A percentile compares a stretch with the other conserved stretches of the same genome.
Evolutionary conservation across 1,284 basidiomycete species (phyloP).

Genomic region (Austropuccinia psidii): DNA sequence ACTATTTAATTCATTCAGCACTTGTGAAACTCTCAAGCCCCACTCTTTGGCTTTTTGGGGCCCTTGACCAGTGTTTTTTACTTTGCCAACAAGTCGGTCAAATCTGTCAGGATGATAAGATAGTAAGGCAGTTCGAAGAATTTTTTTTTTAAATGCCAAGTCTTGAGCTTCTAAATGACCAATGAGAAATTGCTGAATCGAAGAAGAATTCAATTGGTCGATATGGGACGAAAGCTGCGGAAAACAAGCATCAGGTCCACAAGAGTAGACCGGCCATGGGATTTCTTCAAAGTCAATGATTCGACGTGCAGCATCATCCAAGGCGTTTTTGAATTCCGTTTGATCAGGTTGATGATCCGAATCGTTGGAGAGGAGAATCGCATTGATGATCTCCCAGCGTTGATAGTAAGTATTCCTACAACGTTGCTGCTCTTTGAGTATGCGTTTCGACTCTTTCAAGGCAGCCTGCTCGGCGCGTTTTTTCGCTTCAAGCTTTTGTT

Average conservation of each 20-base stretch:
- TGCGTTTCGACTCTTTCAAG: background rate
- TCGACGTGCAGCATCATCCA: background rate
- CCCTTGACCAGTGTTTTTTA: conserved; percentile 11
- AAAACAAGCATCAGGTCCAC: background rate
- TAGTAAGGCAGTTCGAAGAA: background rate
- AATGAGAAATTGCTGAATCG: conserved; percentile 2
- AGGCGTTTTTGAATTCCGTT: background rate
- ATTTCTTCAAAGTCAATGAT: conserved; percentile 23
- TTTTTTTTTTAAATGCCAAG: background rate
- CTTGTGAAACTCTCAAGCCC: conserved; percentile 32
- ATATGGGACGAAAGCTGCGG: background rate
- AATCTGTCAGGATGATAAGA: conserved; percentile 34
- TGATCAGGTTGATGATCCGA: background rate
- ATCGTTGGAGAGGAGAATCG: background rate
- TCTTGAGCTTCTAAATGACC: background rate
- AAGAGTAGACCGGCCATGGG: conserved; percentile 23
- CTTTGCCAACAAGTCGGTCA: background rate
- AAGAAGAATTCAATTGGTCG: background rate
- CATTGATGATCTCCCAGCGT: conserved; percentile 17
- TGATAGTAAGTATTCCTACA: background rate
- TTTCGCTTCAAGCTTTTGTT: conserved; percentile 9
- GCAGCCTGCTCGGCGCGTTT: background rate
- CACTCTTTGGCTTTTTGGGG: background rate
- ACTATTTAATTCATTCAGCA: conserved; percentile 29
- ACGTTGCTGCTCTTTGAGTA: background rate